These are phyloP conservation scores for Wallacemonas sp. DNA, from an alignment of 208 protist species.

Conservation along the genomic window DNA sequence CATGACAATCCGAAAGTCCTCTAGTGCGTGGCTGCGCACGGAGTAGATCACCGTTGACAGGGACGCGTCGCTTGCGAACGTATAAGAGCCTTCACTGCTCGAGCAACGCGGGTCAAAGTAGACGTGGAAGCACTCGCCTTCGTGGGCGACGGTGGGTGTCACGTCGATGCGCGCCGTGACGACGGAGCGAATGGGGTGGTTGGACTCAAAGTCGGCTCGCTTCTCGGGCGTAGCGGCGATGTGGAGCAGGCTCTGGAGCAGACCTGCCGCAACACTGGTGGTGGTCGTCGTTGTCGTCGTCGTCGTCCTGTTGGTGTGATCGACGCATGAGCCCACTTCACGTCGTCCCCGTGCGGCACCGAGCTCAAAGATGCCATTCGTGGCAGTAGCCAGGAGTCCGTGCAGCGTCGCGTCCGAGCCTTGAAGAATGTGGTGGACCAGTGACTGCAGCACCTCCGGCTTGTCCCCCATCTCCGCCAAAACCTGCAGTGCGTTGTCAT, in stretches of 20 bases:
- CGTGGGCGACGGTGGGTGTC: slow-evolving; percentile 51
- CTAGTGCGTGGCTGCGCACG: slow-evolving; percentile 49
- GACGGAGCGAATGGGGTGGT: slow-evolving; percentile 62
- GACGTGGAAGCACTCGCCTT: slow-evolving; percentile 26
- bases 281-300: too few species aligned
- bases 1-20: slow-evolving; percentile 48
- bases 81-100: slow-evolving; percentile 56
- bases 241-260: slow-evolving; percentile 42
- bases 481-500: slow-evolving; percentile 12
- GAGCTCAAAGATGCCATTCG: neutral
- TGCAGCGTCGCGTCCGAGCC: slow-evolving; percentile 3
- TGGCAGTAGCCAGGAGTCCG: neutral
- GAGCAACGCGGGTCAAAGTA: slow-evolving; percentile 70
- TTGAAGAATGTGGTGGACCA: neutral
- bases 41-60: slow-evolving; percentile 51
- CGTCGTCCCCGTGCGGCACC: neutral
- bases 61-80: slow-evolving; percentile 58
- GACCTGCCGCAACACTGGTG: too few species aligned
- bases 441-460: slow-evolving; percentile 1
- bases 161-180: slow-evolving; percentile 61
- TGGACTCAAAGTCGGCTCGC: slow-evolving; percentile 66
- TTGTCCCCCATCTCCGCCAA: slow-evolving; percentile 22
- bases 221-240: slow-evolving; percentile 50
- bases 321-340: too few species aligned
- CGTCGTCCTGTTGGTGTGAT: too few species aligned